phyloP scores from a whole-genome alignment of 768 basidiomycete genomes.

The Boletus barrowsii region DNA sequence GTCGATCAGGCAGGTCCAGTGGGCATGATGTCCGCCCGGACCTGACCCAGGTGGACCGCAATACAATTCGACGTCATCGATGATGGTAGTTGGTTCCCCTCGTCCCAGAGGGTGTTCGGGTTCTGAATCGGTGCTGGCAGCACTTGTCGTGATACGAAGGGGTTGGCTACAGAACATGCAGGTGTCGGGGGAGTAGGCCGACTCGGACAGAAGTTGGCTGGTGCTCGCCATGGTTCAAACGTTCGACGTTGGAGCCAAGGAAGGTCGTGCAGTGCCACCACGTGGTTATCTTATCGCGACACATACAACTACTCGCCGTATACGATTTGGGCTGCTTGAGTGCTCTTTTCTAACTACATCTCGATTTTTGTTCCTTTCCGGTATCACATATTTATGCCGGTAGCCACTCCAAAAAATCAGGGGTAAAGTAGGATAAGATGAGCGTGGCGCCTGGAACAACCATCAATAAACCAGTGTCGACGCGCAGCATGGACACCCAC shows the following conservation, averaged over 20 bases:
- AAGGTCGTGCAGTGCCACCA: not conserved
- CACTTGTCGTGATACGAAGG: constrained; percentile 11
- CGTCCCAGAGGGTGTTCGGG: not conserved
- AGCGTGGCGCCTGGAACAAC: constrained; percentile 73
- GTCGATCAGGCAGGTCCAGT: constrained; percentile 29
- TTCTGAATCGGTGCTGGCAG: constrained; percentile 5
- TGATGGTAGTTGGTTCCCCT: constrained; percentile 7
- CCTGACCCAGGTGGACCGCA: constrained; percentile 20
- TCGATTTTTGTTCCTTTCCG: not conserved
- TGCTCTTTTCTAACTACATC: not conserved
- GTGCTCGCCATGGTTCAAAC: constrained; percentile 4
- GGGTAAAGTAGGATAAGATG: constrained; percentile 94
- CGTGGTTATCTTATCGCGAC: constrained; percentile 9
- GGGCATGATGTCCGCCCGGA: constrained; percentile 23
- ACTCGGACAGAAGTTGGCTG: not conserved
- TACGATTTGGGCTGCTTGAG: no score
- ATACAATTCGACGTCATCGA: constrained; percentile 26
- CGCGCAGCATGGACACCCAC: constrained; percentile 40
- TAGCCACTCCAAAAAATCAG: constrained; percentile 91
- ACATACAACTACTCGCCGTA: no score
- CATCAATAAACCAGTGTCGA: constrained; percentile 1
- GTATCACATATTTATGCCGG: constrained; percentile 24
- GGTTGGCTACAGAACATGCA: constrained; percentile 24
- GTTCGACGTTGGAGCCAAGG: not conserved
- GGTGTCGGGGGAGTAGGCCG: constrained; percentile 19